phyloP scores from a whole-genome alignment of 768 basidiomycete genomes.

The Hebeloma cylindrosporum region DNA sequence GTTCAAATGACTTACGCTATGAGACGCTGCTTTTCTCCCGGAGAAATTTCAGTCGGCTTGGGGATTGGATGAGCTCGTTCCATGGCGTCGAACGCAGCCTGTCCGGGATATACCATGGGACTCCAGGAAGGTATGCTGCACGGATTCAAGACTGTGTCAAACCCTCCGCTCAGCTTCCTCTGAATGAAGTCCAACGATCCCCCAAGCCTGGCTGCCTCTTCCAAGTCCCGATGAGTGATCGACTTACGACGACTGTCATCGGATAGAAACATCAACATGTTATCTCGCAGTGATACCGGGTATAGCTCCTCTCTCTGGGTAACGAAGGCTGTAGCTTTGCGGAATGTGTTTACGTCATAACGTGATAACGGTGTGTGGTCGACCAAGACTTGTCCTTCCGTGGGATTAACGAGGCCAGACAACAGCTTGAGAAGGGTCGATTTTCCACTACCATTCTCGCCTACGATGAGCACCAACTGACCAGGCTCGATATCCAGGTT shows the following conservation, averaged over 20 bases:
- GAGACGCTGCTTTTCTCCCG: slow-evolving; percentile 47
- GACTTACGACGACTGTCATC: slow-evolving; percentile 18
- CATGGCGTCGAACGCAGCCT: slow-evolving; percentile 23
- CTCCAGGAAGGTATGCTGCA: slow-evolving; percentile 17
- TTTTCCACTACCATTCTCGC: slow-evolving; percentile 56
- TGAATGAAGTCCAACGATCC: slow-evolving; percentile 40
- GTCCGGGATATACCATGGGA: slow-evolving; percentile 27
- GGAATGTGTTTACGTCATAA: slow-evolving; percentile 41
- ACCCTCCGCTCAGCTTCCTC: slow-evolving; percentile 29
- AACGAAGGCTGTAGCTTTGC: slow-evolving; percentile 44
- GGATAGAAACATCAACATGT: slow-evolving; percentile 30
- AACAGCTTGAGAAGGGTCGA: slow-evolving; percentile 52
- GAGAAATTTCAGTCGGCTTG: slow-evolving; percentile 25
- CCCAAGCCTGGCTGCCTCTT: slow-evolving; percentile 36
- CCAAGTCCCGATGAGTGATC: slow-evolving; percentile 16
- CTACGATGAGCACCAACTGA: slow-evolving; percentile 53
- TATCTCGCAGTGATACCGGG: slow-evolving; percentile 44
- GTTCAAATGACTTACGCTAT: slow-evolving; percentile 38
- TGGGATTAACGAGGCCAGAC: slow-evolving; percentile 45
- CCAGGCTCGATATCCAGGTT: slow-evolving; percentile 46
- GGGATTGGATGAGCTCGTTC: slow-evolving; percentile 13
- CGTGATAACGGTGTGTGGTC: slow-evolving; percentile 37
- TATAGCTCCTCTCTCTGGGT: slow-evolving; percentile 49
- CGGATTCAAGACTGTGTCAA: slow-evolving; percentile 38
- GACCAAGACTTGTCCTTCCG: slow-evolving; percentile 41